A percentile compares a stretch with the other conserved stretches of the same genome.
Conservation (phyloP, 345 rosid species). For the Xanthoceras sorbifolium region DNA sequence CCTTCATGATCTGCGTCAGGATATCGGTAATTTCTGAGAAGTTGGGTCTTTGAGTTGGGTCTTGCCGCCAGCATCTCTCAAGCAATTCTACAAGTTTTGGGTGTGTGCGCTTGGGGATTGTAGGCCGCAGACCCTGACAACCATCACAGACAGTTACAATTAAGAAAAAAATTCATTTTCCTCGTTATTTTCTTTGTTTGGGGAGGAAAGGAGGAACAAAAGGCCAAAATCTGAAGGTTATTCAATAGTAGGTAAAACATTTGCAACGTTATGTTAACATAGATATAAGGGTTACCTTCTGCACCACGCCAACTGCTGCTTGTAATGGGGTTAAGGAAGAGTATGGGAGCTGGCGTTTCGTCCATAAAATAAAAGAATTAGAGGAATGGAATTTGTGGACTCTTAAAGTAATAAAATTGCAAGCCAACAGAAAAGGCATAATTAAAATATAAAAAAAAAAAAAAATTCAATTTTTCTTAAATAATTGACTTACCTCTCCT, state of each 20-base stretch:
- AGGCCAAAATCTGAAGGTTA: background rate
- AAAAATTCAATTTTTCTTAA: background rate
- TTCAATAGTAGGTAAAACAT: background rate
- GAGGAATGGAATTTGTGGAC: background rate
- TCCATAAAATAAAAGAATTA: background rate
- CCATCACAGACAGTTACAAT: conserved; percentile 9
- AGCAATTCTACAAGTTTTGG: conserved; percentile 73
- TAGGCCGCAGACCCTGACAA: conserved; percentile 68
- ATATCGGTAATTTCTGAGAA: conserved; percentile 71
- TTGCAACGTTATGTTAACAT: conserved; percentile 2
- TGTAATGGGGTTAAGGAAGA: conserved; percentile 76
- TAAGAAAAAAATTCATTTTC: conserved; percentile 9
- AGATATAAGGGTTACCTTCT: conserved; percentile 54
- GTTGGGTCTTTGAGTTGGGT: conserved; percentile 76
- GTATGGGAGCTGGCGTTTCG: conserved; percentile 71
- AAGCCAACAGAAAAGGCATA: conserved; percentile 1
- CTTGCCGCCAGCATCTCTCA: conserved; percentile 90
- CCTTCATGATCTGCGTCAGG: conserved; percentile 60
- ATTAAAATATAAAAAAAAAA: background rate
- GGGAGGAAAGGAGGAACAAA: background rate
- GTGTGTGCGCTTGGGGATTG: conserved; percentile 76
- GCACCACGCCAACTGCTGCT: conserved; percentile 94
- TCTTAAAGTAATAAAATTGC: conserved; percentile 5
- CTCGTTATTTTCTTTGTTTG: background rate
- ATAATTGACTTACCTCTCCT: conserved; percentile 63